phyloP scores from a whole-genome alignment of 305 asterid species.

The Plantago rigida region DNA sequence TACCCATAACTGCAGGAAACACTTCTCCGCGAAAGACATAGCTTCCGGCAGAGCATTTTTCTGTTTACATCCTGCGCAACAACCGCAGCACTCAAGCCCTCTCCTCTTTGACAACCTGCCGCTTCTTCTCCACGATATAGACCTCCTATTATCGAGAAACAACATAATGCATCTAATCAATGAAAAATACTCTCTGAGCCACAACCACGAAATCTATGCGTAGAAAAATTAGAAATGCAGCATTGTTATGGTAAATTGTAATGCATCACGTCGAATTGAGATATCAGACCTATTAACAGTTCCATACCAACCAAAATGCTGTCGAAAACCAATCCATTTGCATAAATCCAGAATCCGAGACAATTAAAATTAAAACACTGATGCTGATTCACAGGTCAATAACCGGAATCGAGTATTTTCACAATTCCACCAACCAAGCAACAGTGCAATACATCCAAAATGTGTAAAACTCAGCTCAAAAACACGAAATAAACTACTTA shows the following conservation, averaged over 20 bases:
- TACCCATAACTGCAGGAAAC: slow-evolving; percentile 26
- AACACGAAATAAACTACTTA: no score
- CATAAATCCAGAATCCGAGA: no score
- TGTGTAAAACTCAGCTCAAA: no score
- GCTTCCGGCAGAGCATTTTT: slow-evolving; percentile 29
- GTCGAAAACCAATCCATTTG: no score
- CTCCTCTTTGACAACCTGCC: slow-evolving; percentile 34
- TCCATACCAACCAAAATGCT: background rate
- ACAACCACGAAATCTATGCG: background rate
- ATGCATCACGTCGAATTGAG: no score
- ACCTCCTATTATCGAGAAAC: slow-evolving; percentile 35
- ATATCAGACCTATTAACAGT: background rate
- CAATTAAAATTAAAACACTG: background rate
- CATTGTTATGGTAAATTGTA: no score
- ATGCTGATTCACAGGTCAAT: background rate
- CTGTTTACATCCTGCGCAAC: slow-evolving; percentile 28
- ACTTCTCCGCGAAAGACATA: slow-evolving; percentile 33
- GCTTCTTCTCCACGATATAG: slow-evolving; percentile 39
- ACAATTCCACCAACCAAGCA: no score
- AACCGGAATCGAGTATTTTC: background rate
- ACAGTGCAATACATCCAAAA: no score
- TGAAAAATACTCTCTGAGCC: background rate
- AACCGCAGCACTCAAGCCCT: slow-evolving; percentile 24
- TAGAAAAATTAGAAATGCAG: background rate
- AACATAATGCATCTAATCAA: slow-evolving; percentile 20